A percentile compares a stretch with the other conserved stretches of the same genome.
Evolutionary conservation across 192 early-diverging fungal species (phyloP).

Genomic region (Podila epigama): DNA sequence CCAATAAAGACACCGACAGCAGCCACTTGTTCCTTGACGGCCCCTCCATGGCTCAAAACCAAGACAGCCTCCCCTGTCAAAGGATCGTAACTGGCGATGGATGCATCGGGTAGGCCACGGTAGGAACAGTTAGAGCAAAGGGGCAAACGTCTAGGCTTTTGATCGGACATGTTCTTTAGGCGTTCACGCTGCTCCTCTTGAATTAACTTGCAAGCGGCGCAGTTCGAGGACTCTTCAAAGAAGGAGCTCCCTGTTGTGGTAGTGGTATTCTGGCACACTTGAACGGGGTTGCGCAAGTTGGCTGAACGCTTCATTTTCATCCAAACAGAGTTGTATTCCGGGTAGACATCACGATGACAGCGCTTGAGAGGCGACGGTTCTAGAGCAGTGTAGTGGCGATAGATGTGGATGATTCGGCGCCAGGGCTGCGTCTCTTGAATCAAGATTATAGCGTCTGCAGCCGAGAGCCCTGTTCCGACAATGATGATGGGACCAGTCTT

Average conservation of each 20-base stretch:
- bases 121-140: slow-evolving; percentile 25
- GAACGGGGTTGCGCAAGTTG: slow-evolving; percentile 29
- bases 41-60: slow-evolving; percentile 30
- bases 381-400: slow-evolving; percentile 29
- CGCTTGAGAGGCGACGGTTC: slow-evolving; percentile 42
- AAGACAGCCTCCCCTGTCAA: slow-evolving; percentile 16
- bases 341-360: slow-evolving; percentile 49
- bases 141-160: background rate
- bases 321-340: slow-evolving; percentile 42
- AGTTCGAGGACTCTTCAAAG: slow-evolving; percentile 1
- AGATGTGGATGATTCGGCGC: slow-evolving; percentile 42
- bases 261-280: slow-evolving; percentile 7
- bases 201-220: slow-evolving; percentile 1
- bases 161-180: background rate
- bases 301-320: slow-evolving; percentile 31
- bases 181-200: background rate
- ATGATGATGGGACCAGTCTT: slow-evolving; percentile 25
- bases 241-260: background rate
- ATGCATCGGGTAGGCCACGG: slow-evolving; percentile 36
- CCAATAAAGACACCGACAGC: slow-evolving; percentile 48
- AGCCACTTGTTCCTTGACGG: slow-evolving; percentile 31
- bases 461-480: slow-evolving; percentile 45
- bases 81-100: slow-evolving; percentile 24
- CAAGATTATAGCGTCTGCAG: slow-evolving; percentile 38
- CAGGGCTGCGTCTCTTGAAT: slow-evolving; percentile 47